Evolutionary conservation across 163 green algal species (phyloP).

Genomic region (Coccomyxa subellipsoidea): DNA sequence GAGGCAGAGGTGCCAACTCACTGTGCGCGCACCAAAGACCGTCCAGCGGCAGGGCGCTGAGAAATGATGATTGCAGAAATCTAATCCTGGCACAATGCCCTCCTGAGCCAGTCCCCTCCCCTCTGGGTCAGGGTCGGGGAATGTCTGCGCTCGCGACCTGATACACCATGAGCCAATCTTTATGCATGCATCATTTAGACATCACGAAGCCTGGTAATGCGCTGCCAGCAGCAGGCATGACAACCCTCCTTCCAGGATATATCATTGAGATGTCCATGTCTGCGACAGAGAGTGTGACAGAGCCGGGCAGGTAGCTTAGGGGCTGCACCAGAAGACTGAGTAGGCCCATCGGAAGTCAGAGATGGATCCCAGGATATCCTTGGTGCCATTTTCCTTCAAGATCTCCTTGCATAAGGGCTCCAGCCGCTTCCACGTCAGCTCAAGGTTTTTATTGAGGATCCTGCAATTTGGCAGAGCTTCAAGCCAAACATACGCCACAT

Average conservation of each 20-base stretch:
- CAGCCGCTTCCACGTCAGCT: conserved; percentile 43
- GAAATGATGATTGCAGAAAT: conserved; percentile 82
- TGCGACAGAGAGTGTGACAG: background rate
- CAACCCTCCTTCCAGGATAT: too few species aligned
- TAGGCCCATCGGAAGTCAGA: conserved; percentile 78
- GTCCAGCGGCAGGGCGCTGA: conserved; percentile 62
- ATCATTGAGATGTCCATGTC: background rate
- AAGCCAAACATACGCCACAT: background rate
- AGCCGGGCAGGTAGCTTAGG: too few species aligned
- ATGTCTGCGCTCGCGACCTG: conserved; percentile 27
- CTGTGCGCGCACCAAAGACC: conserved; percentile 17
- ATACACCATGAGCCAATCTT: background rate
- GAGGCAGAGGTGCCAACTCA: background rate
- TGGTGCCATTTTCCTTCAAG: conserved; percentile 1
- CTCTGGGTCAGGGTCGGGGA: background rate
- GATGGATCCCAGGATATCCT: conserved; percentile 32
- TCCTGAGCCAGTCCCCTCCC: conserved; percentile 35
- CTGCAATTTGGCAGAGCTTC: conserved; percentile 16
- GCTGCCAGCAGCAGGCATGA: too few species aligned
- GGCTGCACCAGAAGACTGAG: conserved; percentile 77
- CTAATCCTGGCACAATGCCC: conserved; percentile 78
- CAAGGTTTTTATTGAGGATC: conserved; percentile 29
- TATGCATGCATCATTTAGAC: too few species aligned
- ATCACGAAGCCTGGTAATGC: too few species aligned
- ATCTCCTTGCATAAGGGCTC: conserved; percentile 25